Base-by-base conservation (phyloP, 257 asterid species). In the Solanum clarkiae region DNA sequence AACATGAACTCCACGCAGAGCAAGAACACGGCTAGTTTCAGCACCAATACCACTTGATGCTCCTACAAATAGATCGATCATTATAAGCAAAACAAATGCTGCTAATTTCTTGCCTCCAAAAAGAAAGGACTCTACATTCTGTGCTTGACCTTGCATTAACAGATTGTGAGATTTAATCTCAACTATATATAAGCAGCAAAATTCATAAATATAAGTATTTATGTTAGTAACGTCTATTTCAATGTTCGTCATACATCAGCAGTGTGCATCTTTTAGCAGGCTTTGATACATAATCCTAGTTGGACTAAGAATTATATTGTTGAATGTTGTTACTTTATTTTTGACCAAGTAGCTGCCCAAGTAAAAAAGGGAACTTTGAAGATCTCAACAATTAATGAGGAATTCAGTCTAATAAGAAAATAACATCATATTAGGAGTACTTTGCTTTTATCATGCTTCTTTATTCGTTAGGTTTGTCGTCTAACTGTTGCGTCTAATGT, bases 21-120 rank as follows among this genome's bases (percentile, higher is more conserved):
- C 97, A 69, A 94, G 98, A 87, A 93, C 97, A 53, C 98, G 97
- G 4, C 98, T 86, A 6, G 98, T 94, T 88, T 96, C 99, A 24
- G 94, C 65, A n/a, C 99, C 99, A 60, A 96, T 94, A 47, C 99
- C 98, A 69, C 98, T 93, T 12, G 98, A 91, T 12, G 98, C 97
- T 90, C 99, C 99, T 94, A 90, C 83, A 87, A 74, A 56, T 80
- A 26, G 29, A 32, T 10, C 6, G 71, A 24, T 26, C 1, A 63
- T 26, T 62, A 45, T 22, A 24, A 85, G 80, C 60, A 71, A 80
- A 63, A 22, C 13, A 68, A 66, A 66, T 66, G n/a, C 45, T 66
- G 47, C 47, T 62, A 59, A 10, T n/a, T 53, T 32, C 29, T 10
- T 75, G 24, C 15, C 14, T 24, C 17, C 16, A 15, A 14, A 63